Evolutionary conservation across 306 rosid genomes (phyloP).

Genomic region (Adenanthera pavonina): DNA sequence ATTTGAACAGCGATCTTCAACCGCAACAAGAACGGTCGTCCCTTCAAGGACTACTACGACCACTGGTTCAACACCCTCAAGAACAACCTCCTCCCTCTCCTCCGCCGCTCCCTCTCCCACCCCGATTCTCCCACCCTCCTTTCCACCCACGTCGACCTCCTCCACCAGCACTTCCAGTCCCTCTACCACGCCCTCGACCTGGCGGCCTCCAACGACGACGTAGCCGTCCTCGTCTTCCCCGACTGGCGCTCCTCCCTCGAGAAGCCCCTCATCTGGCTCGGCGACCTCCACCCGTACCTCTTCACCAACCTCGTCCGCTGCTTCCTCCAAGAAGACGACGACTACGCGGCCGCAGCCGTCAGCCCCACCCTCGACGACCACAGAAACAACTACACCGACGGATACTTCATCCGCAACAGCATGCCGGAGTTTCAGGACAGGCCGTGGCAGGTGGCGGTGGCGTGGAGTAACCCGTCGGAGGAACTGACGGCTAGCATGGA

Average conservation of each 20-base stretch:
- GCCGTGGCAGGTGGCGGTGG: slow-evolving; percentile 64
- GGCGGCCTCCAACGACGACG: slow-evolving; percentile 56
- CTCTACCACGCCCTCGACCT: slow-evolving; percentile 73
- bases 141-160: slow-evolving; percentile 52
- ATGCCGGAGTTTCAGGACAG: neutral
- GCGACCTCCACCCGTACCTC: slow-evolving; percentile 75
- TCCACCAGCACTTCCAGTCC: slow-evolving; percentile 77
- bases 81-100: slow-evolving; percentile 52
- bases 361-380: neutral
- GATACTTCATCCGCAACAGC: neutral
- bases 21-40: slow-evolving; percentile 41
- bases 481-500: slow-evolving; percentile 48
- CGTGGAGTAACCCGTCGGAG: slow-evolving; percentile 56
- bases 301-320: slow-evolving; percentile 73
- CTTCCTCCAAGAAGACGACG: slow-evolving; percentile 48
- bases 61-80: slow-evolving; percentile 52
- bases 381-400: neutral
- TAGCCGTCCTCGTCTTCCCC: slow-evolving; percentile 59
- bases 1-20: slow-evolving; percentile 32
- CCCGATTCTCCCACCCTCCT: slow-evolving; percentile 41
- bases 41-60: slow-evolving; percentile 45
- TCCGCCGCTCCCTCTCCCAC: slow-evolving; percentile 46
- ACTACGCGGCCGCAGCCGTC: neutral
- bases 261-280: slow-evolving; percentile 79
- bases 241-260: slow-evolving; percentile 71